These are phyloP conservation scores for Chlorella variabilis DNA, from an alignment of 163 green algal species.

Conservation along the genomic window DNA sequence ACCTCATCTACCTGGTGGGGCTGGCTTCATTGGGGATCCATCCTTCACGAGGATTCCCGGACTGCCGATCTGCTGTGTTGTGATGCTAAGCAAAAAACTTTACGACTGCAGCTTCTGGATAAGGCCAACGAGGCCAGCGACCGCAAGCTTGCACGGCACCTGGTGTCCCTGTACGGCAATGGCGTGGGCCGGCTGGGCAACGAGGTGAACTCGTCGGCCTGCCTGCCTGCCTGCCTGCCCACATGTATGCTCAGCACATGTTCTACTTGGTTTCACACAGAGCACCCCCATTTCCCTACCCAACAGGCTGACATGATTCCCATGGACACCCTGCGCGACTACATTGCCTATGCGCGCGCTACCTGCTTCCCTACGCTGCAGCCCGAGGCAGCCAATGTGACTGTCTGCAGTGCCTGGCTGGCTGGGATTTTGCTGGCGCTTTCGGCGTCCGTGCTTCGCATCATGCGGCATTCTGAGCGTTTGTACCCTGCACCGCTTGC, in stretches of 20 bases:
- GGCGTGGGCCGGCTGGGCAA: neutral
- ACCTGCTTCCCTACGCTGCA: constrained; percentile 74
- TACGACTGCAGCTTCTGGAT: constrained; percentile 89
- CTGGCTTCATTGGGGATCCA: neutral
- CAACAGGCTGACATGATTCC: constrained; percentile 64
- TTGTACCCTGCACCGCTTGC: neutral
- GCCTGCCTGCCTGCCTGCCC: no score
- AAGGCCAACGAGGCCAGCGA: constrained; percentile 79
- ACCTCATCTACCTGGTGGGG: constrained; percentile 91
- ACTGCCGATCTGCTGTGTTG: no score
- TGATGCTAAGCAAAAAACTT: no score
- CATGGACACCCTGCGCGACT: constrained; percentile 83
- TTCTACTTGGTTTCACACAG: neutral
- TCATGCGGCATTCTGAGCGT: no score
- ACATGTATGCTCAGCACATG: no score
- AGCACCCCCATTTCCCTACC: no score
- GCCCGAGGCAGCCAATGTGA: constrained; percentile 71
- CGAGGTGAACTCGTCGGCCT: no score
- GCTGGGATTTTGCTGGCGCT: no score
- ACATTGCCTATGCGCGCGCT: constrained; percentile 88
- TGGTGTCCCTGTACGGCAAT: constrained; percentile 76
- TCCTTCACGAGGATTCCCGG: no score
- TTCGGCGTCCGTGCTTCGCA: no score
- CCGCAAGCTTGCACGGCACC: constrained; percentile 77
- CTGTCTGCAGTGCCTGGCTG: no score